phyloP scores from a whole-genome alignment of 495 filamentous ascomycete species.

The Halenospora varia region DNA sequence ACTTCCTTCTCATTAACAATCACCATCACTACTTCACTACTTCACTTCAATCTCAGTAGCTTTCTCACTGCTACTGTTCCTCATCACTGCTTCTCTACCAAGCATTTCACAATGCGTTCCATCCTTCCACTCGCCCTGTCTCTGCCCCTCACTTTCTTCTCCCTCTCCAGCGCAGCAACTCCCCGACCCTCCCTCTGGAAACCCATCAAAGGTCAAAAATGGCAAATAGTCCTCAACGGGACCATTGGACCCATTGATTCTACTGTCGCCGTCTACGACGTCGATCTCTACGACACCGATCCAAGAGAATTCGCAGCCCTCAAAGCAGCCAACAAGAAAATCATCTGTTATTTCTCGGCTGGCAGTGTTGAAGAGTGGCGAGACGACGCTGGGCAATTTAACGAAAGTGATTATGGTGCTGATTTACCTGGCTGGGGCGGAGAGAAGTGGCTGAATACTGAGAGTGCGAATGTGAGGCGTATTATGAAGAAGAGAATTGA shows the following conservation, averaged over 20 bases:
- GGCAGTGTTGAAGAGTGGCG: neutral
- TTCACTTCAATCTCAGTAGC: too few species aligned
- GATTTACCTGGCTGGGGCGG: neutral
- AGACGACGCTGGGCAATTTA: neutral
- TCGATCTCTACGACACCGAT: neutral
- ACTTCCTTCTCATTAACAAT: too few species aligned
- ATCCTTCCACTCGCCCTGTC: too few species aligned
- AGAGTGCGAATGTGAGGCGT: neutral
- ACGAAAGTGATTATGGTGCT: neutral
- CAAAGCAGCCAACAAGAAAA: neutral
- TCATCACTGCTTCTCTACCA: too few species aligned
- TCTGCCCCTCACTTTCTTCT: too few species aligned
- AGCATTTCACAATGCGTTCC: too few species aligned
- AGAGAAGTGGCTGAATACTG: neutral
- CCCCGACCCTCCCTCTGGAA: too few species aligned
- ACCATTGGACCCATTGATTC: neutral
- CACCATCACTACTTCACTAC: too few species aligned
- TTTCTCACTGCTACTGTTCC: too few species aligned
- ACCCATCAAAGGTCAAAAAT: conserved; percentile 1
- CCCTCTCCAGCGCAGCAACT: too few species aligned
- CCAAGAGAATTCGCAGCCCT: neutral
- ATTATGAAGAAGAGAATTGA: neutral
- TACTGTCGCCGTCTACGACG: neutral
- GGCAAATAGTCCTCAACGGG: neutral
- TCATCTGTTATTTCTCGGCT: conserved; percentile 3